phyloP scores from a whole-genome alignment of 2,329 filamentous ascomycete species.

The Aspergillus proliferans region DNA sequence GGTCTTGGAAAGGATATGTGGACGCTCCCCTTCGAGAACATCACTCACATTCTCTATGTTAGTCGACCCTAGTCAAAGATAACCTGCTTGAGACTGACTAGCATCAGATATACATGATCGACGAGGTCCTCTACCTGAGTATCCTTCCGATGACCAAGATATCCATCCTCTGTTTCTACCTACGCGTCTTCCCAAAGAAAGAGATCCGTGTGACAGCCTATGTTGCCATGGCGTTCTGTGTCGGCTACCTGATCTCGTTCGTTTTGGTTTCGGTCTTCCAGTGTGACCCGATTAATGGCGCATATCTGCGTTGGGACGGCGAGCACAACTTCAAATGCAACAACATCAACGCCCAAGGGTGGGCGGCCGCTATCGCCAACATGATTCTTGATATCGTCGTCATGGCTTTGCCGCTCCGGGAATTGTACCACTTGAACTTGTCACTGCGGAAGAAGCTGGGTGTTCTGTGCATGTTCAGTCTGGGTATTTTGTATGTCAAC shows the following conservation, averaged over 20 bases:
- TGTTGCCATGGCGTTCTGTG: conserved; percentile 25
- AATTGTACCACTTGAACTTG: conserved; percentile 22
- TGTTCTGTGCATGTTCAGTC: conserved; percentile 31
- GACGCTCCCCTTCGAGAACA: conserved; percentile 38
- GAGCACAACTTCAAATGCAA: conserved; percentile 29
- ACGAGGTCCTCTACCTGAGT: conserved; percentile 28
- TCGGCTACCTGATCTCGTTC: conserved; percentile 25
- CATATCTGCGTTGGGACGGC: conserved; percentile 38
- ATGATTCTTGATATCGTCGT: conserved; percentile 25
- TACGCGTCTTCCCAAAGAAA: conserved; percentile 36
- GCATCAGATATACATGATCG: conserved; percentile 26
- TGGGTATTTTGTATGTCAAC: conserved; percentile 30
- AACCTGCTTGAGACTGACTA: conserved; percentile 11
- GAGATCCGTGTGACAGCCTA: conserved; percentile 28
- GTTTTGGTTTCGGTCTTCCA: conserved; percentile 33
- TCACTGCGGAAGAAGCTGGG: conserved; percentile 24
- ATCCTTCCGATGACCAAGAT: conserved; percentile 28
- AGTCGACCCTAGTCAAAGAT: conserved; percentile 5
- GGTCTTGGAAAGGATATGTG: conserved; percentile 44
- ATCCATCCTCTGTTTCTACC: conserved; percentile 34
- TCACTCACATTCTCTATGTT: conserved; percentile 38
- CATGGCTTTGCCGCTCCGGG: conserved; percentile 23
- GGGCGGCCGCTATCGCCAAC: conserved; percentile 28
- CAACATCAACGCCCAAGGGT: conserved; percentile 33
- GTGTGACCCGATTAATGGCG: conserved; percentile 31